Percentiles rank a stretch among this genome's conserved stretches.
These are phyloP conservation scores for Neckera pumila DNA, from an alignment of 225 moss, liverwort and hornwort species.

Conservation along the genomic window DNA sequence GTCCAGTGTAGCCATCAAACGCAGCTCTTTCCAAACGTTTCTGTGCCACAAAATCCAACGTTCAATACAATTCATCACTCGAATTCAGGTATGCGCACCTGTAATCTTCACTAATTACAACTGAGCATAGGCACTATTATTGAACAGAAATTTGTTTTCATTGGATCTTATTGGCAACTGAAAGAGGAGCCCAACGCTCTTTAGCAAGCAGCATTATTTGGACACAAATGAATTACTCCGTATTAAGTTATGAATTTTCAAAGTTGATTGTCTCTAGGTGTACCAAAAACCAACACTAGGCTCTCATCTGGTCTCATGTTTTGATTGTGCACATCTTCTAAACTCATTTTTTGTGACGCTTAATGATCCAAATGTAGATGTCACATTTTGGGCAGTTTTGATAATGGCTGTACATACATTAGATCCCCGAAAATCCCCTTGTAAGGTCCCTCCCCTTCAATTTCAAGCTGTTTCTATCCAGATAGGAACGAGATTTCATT, in stretches of 20 bases:
- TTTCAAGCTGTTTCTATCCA: background rate
- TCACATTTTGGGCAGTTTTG: background rate
- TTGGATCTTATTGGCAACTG: too few relatives aligned
- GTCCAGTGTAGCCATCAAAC: constrained; percentile 79
- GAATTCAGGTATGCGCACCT: background rate
- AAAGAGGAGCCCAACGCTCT: background rate
- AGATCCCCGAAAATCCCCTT: background rate
- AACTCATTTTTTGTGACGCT: background rate
- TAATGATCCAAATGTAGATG: background rate
- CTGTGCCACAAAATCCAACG: constrained; percentile 16
- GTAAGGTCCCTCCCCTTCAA: too few relatives aligned
- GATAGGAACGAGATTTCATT: background rate
- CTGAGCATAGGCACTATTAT: too few relatives aligned
- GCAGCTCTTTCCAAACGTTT: constrained; percentile 51
- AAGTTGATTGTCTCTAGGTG: background rate
- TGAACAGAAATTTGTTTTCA: background rate
- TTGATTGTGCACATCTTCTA: background rate
- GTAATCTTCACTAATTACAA: background rate
- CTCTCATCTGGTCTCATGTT: background rate
- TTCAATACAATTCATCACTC: background rate
- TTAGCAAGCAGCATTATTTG: background rate
- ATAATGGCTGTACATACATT: background rate
- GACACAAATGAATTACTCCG: background rate
- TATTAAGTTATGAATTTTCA: background rate
- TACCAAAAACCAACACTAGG: background rate